Conservation (phyloP, 192 early-diverging fungal species). For the Mortierella claussenii region DNA sequence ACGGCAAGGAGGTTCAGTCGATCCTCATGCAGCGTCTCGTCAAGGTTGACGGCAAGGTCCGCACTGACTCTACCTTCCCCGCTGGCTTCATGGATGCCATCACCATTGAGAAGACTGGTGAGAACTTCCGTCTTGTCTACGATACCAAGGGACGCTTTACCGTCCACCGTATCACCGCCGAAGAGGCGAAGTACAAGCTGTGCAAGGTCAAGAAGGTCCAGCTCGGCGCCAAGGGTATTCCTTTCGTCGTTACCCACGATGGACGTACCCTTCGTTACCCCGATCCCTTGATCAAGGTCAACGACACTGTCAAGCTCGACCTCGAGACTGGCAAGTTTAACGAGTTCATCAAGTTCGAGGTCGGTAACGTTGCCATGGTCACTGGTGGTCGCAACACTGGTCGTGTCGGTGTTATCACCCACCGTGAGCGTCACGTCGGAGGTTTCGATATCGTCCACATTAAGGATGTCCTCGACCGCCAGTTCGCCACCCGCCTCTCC, state of each 20-base stretch:
- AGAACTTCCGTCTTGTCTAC: conserved; percentile 99
- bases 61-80: conserved; percentile 82
- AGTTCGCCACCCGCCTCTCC: conserved; percentile 96
- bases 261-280: conserved; percentile 99
- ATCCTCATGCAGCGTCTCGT: conserved; percentile 99
- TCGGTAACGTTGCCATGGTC: conserved; percentile 95
- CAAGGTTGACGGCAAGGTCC: conserved; percentile 96
- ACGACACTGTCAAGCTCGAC: conserved; percentile 99
- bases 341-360: conserved; percentile 97
- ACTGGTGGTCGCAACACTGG: conserved; percentile 99
- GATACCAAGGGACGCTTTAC: conserved; percentile 99
- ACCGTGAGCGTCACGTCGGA: conserved; percentile 96
- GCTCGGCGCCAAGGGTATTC: conserved; percentile 95
- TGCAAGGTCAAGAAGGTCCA: conserved; percentile 97
- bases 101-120: conserved; percentile 93
- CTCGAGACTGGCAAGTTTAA: conserved; percentile 92
- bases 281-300: conserved; percentile 98
- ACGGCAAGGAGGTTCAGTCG: conserved; percentile 93
- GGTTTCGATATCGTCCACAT: conserved; percentile 99
- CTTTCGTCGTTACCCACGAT: conserved; percentile 98
- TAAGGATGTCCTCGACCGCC: conserved; percentile 95
- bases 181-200: conserved; percentile 99
- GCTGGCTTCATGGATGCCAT: conserved; percentile 84
- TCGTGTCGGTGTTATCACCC: conserved; percentile 95
- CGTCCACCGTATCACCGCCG: conserved; percentile 97